A percentile compares a stretch with the other conserved stretches of the same genome.
phyloP scores from a whole-genome alignment of 148 eudicot genomes.

The Silene conica region DNA sequence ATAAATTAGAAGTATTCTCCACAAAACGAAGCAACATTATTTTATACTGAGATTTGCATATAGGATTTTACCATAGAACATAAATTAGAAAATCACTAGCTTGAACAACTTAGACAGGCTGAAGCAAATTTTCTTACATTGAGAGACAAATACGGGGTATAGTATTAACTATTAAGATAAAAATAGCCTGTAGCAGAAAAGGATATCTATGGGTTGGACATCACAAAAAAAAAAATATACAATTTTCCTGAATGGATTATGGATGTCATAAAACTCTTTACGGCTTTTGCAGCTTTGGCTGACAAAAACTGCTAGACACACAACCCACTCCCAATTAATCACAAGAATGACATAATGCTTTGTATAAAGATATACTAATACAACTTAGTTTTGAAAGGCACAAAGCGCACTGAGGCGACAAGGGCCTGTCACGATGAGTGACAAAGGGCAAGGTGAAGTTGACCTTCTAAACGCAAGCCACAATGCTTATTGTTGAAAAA shows the following conservation, averaged over 20 bases:
- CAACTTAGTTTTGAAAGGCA: neutral
- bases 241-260: neutral
- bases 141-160: too few species aligned
- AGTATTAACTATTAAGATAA: too few species aligned
- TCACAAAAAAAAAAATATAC: neutral
- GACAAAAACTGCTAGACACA: neutral
- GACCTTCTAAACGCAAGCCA: neutral
- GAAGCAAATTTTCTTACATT: too few species aligned
- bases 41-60: neutral
- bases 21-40: constrained; percentile 5
- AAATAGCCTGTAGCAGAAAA: neutral
- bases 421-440: neutral
- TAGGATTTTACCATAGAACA: neutral
- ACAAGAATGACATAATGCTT: neutral
- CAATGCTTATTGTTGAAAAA: neutral
- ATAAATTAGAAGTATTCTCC: constrained; percentile 7
- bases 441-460: neutral
- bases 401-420: neutral
- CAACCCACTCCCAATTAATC: neutral
- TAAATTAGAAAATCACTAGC: neutral
- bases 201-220: neutral
- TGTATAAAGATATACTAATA: too few species aligned
- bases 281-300: neutral
- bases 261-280: neutral
- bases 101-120: neutral